Evolutionary conservation across 306 rosid species (phyloP).

Genomic region (Prunus armeniaca): DNA sequence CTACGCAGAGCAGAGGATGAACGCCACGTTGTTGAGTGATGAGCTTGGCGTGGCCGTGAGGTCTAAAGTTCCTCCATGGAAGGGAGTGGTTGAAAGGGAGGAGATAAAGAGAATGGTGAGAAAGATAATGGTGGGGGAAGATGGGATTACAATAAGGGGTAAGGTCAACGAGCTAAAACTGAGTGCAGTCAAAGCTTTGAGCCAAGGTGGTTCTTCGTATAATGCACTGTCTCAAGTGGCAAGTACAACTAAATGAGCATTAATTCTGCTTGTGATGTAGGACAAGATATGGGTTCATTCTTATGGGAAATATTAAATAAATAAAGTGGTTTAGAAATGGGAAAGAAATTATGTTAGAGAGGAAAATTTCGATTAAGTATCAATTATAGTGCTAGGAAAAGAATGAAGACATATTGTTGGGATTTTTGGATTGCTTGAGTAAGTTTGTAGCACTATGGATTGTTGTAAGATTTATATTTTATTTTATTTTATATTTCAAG

Average conservation of each 20-base stretch:
- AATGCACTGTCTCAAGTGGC: constrained; percentile 23
- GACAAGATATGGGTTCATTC: too few relatives aligned
- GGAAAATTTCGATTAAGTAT: too few relatives aligned
- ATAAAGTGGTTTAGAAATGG: too few relatives aligned
- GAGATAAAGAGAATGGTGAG: constrained; percentile 37
- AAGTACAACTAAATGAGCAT: constrained; percentile 23
- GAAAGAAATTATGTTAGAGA: too few relatives aligned
- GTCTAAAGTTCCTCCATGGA: constrained; percentile 7
- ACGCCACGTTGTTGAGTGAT: constrained; percentile 39
- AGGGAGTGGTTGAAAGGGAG: constrained; percentile 28
- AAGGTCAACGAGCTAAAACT: constrained; percentile 25
- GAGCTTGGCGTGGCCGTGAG: constrained; percentile 34
- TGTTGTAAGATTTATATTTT: too few relatives aligned
- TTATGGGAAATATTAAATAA: too few relatives aligned
- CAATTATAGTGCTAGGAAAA: too few relatives aligned
- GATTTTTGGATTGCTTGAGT: too few relatives aligned
- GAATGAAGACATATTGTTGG: too few relatives aligned
- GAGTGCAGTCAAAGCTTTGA: constrained; percentile 31
- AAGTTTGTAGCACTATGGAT: too few relatives aligned
- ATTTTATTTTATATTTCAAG: too few relatives aligned
- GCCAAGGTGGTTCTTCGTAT: constrained; percentile 32
- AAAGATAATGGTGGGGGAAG: constrained; percentile 42
- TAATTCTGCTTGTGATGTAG: too few relatives aligned
- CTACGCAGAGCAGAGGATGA: constrained; percentile 59
- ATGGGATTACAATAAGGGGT: constrained; percentile 13